Base-by-base conservation (phyloP, 2,329 filamentous ascomycete genomes). In the Arthrobotrys megalospora region DNA sequence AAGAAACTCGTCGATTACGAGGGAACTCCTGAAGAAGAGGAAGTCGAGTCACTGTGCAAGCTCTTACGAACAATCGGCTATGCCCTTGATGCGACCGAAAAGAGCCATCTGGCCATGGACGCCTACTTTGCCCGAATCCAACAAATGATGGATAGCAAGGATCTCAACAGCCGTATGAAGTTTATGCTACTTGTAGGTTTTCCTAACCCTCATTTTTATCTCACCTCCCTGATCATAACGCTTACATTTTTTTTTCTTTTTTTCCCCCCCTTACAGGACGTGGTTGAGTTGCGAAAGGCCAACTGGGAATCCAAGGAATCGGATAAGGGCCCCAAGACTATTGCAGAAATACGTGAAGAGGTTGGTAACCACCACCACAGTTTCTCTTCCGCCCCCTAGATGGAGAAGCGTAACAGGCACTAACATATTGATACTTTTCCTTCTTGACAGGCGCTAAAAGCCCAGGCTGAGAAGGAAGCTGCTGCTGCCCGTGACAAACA, bases 1-100 rank as follows among this genome's bases (percentile, higher is more conserved):
- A 91, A 94, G 87, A 97, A 97, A 86, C 89, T 99, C 80, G 93
- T 99, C 81, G 95, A 99, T 86, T 98, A 96, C 85, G 92, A 95
- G 83, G 94, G 93, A 79, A 87, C 93, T 79, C 96, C 96, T 52
- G 96, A 99, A 82, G 96, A 99, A 86, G 93, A 95, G 67, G 94
- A 97, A 85, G 92, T 99, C 78, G 96, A 99, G 88, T 97, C 93
- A 81, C 90, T 99, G 85, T 94, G 91, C 82, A 97, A 96, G 86
- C 88, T 99, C 80, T 89, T 99, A 79, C 91, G 92, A 81, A 97
- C 96, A 45, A 96, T 99, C 80, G 96, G 96, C 87, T 89, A 87
- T 81, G 95, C 94, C 84, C 91, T 99, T 82, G 93, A 97, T 83
- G 87, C 87, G 67, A 91, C 91, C 2, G 94, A 95, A 80, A 94